These are phyloP conservation scores for Hyphodiscus hymeniophilus DNA, from an alignment of 495 filamentous ascomycete species.

Conservation along the genomic window DNA sequence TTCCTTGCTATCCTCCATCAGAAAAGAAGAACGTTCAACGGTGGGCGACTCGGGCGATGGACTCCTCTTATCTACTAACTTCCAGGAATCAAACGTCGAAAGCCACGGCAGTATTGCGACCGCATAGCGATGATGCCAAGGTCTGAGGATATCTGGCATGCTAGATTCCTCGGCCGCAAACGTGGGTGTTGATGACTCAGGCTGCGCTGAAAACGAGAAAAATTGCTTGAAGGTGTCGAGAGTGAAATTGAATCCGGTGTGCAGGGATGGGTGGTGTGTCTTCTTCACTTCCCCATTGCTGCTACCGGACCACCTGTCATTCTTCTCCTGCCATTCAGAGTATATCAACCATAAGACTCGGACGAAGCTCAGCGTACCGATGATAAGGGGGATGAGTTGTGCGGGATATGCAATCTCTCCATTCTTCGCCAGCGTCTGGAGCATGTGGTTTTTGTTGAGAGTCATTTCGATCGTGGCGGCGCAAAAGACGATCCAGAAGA, in stretches of 20 bases:
- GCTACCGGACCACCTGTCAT: too few relatives aligned
- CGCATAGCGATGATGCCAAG: slow-evolving; percentile 14
- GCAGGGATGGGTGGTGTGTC: background rate
- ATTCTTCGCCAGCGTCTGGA: slow-evolving; percentile 13
- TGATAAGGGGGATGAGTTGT: slow-evolving; percentile 21
- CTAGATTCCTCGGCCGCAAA: background rate
- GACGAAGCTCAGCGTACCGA: slow-evolving; percentile 22
- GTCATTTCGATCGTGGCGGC: slow-evolving; percentile 21
- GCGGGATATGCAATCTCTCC: slow-evolving; percentile 14
- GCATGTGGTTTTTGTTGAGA: slow-evolving; percentile 23
- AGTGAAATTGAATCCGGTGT: background rate
- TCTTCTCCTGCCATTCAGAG: slow-evolving; percentile 4
- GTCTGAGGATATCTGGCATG: background rate
- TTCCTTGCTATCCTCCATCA: too few relatives aligned
- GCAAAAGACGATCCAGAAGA: slow-evolving; percentile 24
- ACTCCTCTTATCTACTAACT: background rate
- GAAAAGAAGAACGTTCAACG: too few relatives aligned
- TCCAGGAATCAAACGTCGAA: background rate
- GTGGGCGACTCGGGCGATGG: too few relatives aligned
- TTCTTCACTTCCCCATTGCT: background rate
- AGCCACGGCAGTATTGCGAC: slow-evolving; percentile 22
- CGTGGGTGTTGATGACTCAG: too few relatives aligned
- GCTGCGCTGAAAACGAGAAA: background rate
- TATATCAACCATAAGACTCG: slow-evolving; percentile 16
- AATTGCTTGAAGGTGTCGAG: background rate